These are phyloP conservation scores for Penicillium oxalicum DNA, from an alignment of 2,329 filamentous ascomycete genomes.

Conservation along the genomic window DNA sequence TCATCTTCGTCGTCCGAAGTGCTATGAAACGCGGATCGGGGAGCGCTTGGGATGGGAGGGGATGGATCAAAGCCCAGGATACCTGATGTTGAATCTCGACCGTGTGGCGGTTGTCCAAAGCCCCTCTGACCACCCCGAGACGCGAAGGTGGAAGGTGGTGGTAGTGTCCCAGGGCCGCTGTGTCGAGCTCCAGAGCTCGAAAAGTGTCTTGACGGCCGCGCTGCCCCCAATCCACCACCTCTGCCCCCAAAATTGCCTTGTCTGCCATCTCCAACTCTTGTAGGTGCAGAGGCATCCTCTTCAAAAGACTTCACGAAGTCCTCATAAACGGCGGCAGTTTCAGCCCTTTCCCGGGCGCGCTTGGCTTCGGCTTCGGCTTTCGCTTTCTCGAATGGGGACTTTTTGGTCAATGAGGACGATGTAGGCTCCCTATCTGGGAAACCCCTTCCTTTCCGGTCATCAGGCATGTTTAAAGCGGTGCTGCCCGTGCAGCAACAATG, in stretches of 20 bases:
- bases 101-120: slow-evolving; percentile 31
- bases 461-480: slow-evolving; percentile 28
- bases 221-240: slow-evolving; percentile 32
- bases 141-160: slow-evolving; percentile 33
- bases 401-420: slow-evolving; percentile 71
- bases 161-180: slow-evolving; percentile 47
- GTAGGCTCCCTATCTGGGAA: slow-evolving; percentile 73
- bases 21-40: slow-evolving; percentile 36
- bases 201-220: slow-evolving; percentile 58
- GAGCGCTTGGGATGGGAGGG: slow-evolving; percentile 22
- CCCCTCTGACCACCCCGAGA: slow-evolving; percentile 45
- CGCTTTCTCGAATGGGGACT: slow-evolving; percentile 82
- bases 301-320: slow-evolving; percentile 73
- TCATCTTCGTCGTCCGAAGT: slow-evolving; percentile 43
- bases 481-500: slow-evolving; percentile 19
- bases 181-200: slow-evolving; percentile 39
- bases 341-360: slow-evolving; percentile 72
- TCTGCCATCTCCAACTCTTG: slow-evolving; percentile 20
- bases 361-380: slow-evolving; percentile 87
- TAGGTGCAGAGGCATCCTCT: slow-evolving; percentile 32
- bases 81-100: slow-evolving; percentile 36
- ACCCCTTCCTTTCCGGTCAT: slow-evolving; percentile 33
- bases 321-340: slow-evolving; percentile 79
- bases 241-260: slow-evolving; percentile 27
- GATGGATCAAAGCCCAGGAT: slow-evolving; percentile 39